A percentile compares a stretch with the other conserved stretches of the same genome.
Conservation (phyloP, 2,329 filamentous ascomycete species). For the Aspergillus sp. region DNA sequence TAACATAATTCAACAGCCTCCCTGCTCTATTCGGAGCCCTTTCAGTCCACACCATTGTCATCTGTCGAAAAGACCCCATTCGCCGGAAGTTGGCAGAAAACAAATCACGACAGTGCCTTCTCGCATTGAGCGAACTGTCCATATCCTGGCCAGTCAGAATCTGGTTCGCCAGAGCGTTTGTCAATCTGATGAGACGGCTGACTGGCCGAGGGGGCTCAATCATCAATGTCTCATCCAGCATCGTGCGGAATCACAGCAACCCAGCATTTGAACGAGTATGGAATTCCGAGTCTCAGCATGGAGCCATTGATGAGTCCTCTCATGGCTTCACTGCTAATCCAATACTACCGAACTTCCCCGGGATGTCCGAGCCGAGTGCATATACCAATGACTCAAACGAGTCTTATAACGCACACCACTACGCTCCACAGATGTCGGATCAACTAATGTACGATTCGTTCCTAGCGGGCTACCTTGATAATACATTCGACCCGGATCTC, state of each 20-base stretch:
- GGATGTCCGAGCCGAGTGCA: neutral
- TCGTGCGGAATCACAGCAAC: neutral
- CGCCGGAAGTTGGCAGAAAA: slow-evolving; percentile 24
- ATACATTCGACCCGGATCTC: slow-evolving; percentile 14
- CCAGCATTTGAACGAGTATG: too few relatives aligned
- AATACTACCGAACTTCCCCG: neutral
- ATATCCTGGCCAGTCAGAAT: slow-evolving; percentile 26
- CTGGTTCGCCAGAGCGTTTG: slow-evolving; percentile 23
- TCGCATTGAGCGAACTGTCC: slow-evolving; percentile 24
- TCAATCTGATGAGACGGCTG: slow-evolving; percentile 18
- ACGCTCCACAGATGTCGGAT: neutral
- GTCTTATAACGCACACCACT: neutral
- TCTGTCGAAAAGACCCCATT: slow-evolving; percentile 22
- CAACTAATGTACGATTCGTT: slow-evolving; percentile 15
- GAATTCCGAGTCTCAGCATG: too few relatives aligned
- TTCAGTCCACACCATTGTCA: slow-evolving; percentile 26
- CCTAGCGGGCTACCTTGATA: slow-evolving; percentile 15
- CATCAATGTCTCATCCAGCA: neutral
- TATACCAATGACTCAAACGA: neutral
- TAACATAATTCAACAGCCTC: neutral
- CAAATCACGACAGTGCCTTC: slow-evolving; percentile 24
- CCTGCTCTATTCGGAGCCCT: slow-evolving; percentile 3
- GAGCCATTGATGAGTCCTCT: neutral
- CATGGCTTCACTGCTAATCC: neutral
- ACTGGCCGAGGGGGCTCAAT: slow-evolving; percentile 8